Percentiles rank a stretch among this genome's conserved stretches.
Evolutionary conservation across 257 asterid species (phyloP).

Genomic region (Salvia splendens): DNA sequence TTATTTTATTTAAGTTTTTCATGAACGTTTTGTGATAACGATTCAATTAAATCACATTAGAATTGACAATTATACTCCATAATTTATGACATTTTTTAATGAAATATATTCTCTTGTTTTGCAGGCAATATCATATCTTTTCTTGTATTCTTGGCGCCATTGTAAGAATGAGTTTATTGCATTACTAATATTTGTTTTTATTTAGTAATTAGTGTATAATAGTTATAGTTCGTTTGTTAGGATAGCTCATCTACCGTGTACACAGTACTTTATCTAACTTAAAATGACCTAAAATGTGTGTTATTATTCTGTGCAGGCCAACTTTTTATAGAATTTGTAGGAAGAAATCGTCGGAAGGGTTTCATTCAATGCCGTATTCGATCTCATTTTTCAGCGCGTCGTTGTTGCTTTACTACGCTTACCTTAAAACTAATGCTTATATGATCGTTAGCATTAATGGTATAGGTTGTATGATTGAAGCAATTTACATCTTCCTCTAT

Average conservation of each 20-base stretch:
- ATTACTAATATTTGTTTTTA: not conserved
- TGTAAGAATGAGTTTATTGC: conserved; percentile 41
- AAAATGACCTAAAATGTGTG: too few species aligned
- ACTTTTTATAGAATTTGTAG: conserved; percentile 59
- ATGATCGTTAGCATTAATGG: conserved; percentile 63
- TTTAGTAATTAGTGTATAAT: not conserved
- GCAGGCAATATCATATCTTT: conserved; percentile 64
- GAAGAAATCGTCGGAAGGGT: conserved; percentile 67
- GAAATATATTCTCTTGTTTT: not conserved
- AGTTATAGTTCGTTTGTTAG: too few species aligned
- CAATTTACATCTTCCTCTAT: conserved; percentile 45
- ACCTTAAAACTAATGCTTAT: conserved; percentile 55
- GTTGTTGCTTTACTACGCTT: conserved; percentile 56
- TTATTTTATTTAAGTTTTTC: not conserved
- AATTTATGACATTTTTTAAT: too few species aligned
- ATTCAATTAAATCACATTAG: too few species aligned
- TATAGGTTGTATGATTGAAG: conserved; percentile 56
- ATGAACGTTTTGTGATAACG: not conserved
- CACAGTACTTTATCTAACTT: too few species aligned
- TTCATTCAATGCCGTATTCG: conserved; percentile 54
- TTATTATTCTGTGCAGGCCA: conserved; percentile 61
- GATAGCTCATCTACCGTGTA: too few species aligned
- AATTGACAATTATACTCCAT: too few species aligned
- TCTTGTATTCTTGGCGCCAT: conserved; percentile 63
- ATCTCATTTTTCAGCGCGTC: conserved; percentile 65